Conservation (phyloP, 1,284 basidiomycete genomes). For the Fistulinella cinereoalba region DNA sequence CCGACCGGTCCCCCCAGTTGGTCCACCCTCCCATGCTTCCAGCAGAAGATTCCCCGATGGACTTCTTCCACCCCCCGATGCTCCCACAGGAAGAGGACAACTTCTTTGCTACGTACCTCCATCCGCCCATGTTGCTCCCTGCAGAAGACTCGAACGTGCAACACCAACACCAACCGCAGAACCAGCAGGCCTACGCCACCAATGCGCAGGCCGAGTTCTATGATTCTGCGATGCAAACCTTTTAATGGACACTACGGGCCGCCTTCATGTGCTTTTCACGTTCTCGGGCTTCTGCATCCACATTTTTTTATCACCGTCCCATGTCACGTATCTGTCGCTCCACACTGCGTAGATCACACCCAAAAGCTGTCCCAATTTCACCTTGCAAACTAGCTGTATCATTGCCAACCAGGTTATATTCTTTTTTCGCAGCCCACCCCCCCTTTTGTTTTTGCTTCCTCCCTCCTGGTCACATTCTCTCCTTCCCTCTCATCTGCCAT, state of each 20-base stretch:
- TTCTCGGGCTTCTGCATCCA: too few species aligned
- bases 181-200: constrained; percentile 32
- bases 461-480: not conserved
- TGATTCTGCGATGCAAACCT: constrained; percentile 31
- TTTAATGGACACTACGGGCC: constrained; percentile 22
- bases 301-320: constrained; percentile 3
- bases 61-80: constrained; percentile 52
- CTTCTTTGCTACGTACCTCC: constrained; percentile 52
- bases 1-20: constrained; percentile 48
- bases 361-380: constrained; percentile 5
- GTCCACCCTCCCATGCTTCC: constrained; percentile 63
- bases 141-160: constrained; percentile 34
- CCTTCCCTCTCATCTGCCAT: constrained; percentile 23
- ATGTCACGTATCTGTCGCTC: not conserved
- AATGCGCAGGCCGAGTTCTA: constrained; percentile 26
- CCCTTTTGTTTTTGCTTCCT: constrained; percentile 7
- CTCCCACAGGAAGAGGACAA: constrained; percentile 50
- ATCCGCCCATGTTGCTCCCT: constrained; percentile 54
- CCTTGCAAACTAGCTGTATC: constrained; percentile 15
- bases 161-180: constrained; percentile 35
- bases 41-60: constrained; percentile 46
- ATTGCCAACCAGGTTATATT: constrained; percentile 11
- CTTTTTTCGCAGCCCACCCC: too few species aligned
- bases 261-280: too few species aligned
- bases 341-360: constrained; percentile 18